These are phyloP conservation scores for Dentipellis fragilis DNA, from an alignment of 768 basidiomycete genomes.

Conservation along the genomic window DNA sequence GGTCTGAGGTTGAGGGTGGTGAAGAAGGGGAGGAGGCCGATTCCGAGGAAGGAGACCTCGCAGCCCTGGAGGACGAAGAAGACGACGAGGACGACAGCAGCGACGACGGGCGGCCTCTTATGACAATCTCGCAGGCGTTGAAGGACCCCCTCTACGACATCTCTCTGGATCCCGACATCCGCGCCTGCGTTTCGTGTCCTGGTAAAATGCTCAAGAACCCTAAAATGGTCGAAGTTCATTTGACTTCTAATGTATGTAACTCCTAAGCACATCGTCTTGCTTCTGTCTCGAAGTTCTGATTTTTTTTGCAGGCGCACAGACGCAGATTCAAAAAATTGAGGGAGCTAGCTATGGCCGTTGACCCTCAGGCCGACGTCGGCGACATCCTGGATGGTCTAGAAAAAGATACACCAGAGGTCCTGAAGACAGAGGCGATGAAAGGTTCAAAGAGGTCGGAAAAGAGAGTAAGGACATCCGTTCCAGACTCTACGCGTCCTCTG, in stretches of 20 bases:
- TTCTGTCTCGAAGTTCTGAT: not conserved
- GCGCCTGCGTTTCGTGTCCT: conserved; percentile 60
- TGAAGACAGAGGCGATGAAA: conserved; percentile 1
- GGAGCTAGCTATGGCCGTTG: conserved; percentile 27
- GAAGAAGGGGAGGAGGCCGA: conserved; percentile 15
- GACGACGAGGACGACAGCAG: conserved; percentile 15
- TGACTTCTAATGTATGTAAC: conserved; percentile 51
- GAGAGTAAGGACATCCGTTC: conserved; percentile 32
- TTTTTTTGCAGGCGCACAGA: conserved; percentile 42
- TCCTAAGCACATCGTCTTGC: conserved; percentile 5
- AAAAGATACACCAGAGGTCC: not conserved
- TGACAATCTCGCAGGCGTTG: conserved; percentile 52
- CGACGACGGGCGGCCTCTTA: conserved; percentile 27
- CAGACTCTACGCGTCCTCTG: not conserved
- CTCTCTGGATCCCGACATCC: conserved; percentile 42
- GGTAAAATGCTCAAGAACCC: conserved; percentile 58
- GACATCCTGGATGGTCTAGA: conserved; percentile 23
- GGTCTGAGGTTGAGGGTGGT: conserved; percentile 11
- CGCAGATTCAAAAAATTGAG: conserved; percentile 48
- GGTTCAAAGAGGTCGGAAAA: conserved; percentile 55
- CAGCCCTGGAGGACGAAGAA: not conserved
- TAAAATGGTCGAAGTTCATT: conserved; percentile 48
- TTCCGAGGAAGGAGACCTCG: conserved; percentile 7
- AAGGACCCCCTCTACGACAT: conserved; percentile 54
- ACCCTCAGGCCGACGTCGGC: conserved; percentile 39